phyloP scores from a whole-genome alignment of 148 eudicot genomes.

The Rhododendron ovatum region DNA sequence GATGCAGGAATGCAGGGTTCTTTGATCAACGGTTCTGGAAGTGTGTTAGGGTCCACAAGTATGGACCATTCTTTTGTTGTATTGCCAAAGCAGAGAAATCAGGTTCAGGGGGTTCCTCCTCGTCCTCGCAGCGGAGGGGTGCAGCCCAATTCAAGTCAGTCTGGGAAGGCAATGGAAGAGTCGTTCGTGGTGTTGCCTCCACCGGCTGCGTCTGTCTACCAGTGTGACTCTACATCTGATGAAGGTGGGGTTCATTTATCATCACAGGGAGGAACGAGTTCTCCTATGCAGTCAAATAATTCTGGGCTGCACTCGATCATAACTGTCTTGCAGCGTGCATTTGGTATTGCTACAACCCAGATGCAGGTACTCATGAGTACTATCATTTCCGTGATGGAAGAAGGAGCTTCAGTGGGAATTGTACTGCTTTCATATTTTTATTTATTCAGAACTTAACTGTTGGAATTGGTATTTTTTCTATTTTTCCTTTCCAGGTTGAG shows the following conservation, averaged over 20 bases:
- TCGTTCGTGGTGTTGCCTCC: conserved; percentile 98
- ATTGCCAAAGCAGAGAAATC: conserved; percentile 76
- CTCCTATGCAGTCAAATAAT: conserved; percentile 55
- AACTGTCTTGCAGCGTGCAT: conserved; percentile 78
- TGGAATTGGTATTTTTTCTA: not conserved
- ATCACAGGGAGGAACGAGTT: conserved; percentile 41
- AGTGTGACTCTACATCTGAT: conserved; percentile 62
- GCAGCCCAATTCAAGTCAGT: conserved; percentile 46
- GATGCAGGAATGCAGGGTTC: conserved; percentile 80
- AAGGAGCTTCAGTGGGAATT: not conserved
- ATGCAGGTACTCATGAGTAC: conserved; percentile 50
- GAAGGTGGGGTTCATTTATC: conserved; percentile 47
- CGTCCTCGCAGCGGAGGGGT: conserved; percentile 58
- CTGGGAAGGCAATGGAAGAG: conserved; percentile 87
- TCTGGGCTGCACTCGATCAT: conserved; percentile 87
- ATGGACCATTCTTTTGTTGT: conserved; percentile 96
- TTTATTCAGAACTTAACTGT: not conserved
- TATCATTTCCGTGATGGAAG: not conserved
- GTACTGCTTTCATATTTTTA: not conserved
- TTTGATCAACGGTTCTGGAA: conserved; percentile 60
- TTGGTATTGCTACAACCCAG: conserved; percentile 80
- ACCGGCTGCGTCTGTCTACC: conserved; percentile 87
- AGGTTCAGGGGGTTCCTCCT: conserved; percentile 57
- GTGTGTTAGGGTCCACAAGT: conserved; percentile 66
- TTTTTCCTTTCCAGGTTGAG: conserved; percentile 52